Conservation (phyloP, 78 protist species). For the Mastigamoeba balamuthi region DNA sequence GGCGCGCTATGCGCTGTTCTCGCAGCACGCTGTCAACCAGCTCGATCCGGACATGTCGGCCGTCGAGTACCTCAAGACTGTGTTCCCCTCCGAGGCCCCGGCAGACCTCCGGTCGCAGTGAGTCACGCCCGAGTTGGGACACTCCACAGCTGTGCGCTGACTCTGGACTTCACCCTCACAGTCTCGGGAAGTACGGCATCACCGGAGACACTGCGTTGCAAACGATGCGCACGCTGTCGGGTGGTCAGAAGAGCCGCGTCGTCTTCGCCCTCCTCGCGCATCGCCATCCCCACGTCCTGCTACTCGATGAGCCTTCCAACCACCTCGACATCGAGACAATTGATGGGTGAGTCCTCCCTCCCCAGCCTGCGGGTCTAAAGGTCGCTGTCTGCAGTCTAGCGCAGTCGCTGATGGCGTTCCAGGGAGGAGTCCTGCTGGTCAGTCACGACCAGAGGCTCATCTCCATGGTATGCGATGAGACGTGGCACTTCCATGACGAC, state of each 20-base stretch:
- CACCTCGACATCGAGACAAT: conserved; percentile 83
- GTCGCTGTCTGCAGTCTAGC: conserved; percentile 23
- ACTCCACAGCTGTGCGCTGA: no score
- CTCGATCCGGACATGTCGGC: conserved; percentile 60
- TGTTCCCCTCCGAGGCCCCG: conserved; percentile 15
- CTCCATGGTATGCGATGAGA: conserved; percentile 50
- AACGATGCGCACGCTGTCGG: conserved; percentile 72
- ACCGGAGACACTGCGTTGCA: conserved; percentile 61
- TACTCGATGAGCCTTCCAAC: conserved; percentile 93
- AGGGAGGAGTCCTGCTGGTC: conserved; percentile 67
- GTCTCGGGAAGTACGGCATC: conserved; percentile 67
- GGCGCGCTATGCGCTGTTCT: conserved; percentile 57
- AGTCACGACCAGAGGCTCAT: conserved; percentile 59
- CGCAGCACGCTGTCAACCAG: conserved; percentile 78
- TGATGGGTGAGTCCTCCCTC: no score
- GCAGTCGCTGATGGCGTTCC: conserved; percentile 52
- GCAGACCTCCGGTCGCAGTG: not conserved
- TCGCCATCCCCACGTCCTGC: conserved; percentile 60
- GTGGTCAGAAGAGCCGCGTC: conserved; percentile 85
- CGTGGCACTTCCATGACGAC: conserved; percentile 50
- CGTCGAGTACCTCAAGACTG: conserved; percentile 56
- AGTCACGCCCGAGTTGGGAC: no score
- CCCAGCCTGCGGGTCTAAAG: not conserved
- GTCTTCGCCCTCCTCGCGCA: conserved; percentile 56
- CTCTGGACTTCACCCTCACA: no score